Percentiles rank a stretch among this genome's conserved stretches.
phyloP scores from a whole-genome alignment of 2,329 filamentous ascomycete species.

The Fusarium tuaranense region DNA sequence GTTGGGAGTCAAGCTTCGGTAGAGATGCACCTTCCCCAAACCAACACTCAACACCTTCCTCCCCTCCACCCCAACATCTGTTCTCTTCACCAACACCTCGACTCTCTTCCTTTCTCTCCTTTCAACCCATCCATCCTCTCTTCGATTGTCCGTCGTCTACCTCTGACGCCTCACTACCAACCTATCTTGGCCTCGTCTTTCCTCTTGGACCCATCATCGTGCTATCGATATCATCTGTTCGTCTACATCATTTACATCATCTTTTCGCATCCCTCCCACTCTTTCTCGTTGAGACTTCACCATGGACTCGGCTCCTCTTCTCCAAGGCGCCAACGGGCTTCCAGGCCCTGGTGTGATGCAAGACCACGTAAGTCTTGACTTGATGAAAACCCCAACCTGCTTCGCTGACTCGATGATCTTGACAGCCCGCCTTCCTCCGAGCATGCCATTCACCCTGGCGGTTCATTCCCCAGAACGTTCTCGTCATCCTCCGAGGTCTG shows the following conservation, averaged over 20 bases:
- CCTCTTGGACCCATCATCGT: conserved; percentile 18
- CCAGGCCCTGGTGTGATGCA: conserved; percentile 49
- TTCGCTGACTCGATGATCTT: conserved; percentile 20
- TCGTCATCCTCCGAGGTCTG: conserved; percentile 58
- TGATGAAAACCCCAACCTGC: neutral
- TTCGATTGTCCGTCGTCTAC: neutral
- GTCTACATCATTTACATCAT: neutral
- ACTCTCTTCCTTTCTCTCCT: neutral
- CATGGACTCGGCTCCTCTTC: conserved; percentile 53
- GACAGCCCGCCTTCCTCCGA: conserved; percentile 63
- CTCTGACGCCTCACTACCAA: conserved; percentile 9
- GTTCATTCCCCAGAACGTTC: conserved; percentile 57
- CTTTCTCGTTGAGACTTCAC: neutral
- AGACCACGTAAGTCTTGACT: conserved; percentile 49
- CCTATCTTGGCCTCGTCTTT: conserved; percentile 20
- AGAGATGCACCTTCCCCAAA: conserved; percentile 4
- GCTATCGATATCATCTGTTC: neutral
- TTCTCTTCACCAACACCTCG: neutral
- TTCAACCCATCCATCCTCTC: conserved; percentile 20
- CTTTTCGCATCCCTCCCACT: neutral
- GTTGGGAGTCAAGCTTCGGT: neutral
- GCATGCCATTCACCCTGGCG: conserved; percentile 65
- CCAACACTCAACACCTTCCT: neutral
- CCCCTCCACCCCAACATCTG: neutral
- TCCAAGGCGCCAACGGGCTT: conserved; percentile 45